phyloP scores from a whole-genome alignment of 176 grass and related monocot genomes.

The Chrysopogon serrulatus region DNA sequence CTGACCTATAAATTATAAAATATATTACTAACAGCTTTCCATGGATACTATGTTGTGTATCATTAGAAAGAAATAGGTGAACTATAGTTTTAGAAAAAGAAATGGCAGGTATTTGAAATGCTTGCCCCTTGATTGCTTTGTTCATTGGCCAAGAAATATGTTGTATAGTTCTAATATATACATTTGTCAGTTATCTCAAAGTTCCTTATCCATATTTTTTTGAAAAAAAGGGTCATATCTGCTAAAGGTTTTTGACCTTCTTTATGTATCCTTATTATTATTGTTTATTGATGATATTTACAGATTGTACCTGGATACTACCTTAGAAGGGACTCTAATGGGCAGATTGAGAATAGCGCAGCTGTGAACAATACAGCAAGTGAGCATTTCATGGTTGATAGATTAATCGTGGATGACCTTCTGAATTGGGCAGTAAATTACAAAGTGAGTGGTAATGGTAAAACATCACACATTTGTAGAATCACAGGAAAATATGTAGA shows the following conservation, averaged over 20 bases:
- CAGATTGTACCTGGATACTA: conserved; percentile 95
- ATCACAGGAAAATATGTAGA: neutral
- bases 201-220: neutral
- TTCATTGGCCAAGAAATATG: neutral
- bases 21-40: neutral
- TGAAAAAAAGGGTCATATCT: neutral
- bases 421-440: conserved; percentile 75
- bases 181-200: neutral
- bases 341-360: conserved; percentile 71
- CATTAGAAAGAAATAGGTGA: conserved; percentile 9
- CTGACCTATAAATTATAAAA: neutral
- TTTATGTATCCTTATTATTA: conserved; percentile 3
- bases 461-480: neutral
- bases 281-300: conserved; percentile 28
- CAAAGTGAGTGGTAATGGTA: conserved; percentile 54
- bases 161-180: neutral
- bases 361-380: conserved; percentile 88
- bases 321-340: conserved; percentile 63
- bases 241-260: neutral
- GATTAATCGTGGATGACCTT: conserved; percentile 92
- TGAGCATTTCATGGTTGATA: conserved; percentile 91
- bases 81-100: neutral
- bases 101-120: neutral
- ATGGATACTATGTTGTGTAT: neutral
- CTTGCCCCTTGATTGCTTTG: neutral